Base-by-base conservation (phyloP, 2,329 filamentous ascomycete genomes). In the Capronia epimyces region DNA sequence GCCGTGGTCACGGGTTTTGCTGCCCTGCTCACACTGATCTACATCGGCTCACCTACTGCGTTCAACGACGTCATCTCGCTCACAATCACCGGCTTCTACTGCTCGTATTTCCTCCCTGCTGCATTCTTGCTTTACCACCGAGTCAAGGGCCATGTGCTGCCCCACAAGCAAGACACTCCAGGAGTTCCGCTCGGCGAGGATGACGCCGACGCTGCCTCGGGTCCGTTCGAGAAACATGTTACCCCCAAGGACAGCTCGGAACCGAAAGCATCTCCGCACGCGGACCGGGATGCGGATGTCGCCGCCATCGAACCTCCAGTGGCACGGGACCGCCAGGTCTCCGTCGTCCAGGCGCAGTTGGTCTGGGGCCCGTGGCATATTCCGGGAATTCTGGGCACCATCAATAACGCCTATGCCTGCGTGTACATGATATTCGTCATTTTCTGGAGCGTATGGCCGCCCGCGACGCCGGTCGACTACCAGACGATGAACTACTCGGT, bases 321-420 rank as follows among this genome's bases (percentile, higher is more conserved):
- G 12, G 21, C 39, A 7, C 7, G 15, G 15, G 15, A 42, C 16
- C 47, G 46, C 43, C 43, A 44, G 2, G 4, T 41, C 34, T 53
- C 54, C 7, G 59, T 64, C 40, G 61, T 57, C 15, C 59, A 64
- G 45, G 64, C 65, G 13, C 60, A 58, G 18, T 64, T 77, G 0
- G 63, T 69, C 6, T 82, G 78, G 78, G 79, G 79, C 0, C 77
- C 78, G 0, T 82, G 77, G 71, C 73, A 71, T 36, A 50, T 82
- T 0, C 74, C 74, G 0, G 77, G 77, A 3, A 60, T 69, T 0
- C 60, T 77, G 1, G 79, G 79, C 0, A 75, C 72, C 4, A 59
- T 73, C 18, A 81, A 81, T 62, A 82, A 82, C 50, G 60, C 68
- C 1, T 76, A 79, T 43, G 73, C 77, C 1, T 77, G 75, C 58